Evolutionary conservation across 177 flowering plant genomes (phyloP), one percentile per base, ranked within the genome.

Genomic region (Telopea speciosissima): DNA sequence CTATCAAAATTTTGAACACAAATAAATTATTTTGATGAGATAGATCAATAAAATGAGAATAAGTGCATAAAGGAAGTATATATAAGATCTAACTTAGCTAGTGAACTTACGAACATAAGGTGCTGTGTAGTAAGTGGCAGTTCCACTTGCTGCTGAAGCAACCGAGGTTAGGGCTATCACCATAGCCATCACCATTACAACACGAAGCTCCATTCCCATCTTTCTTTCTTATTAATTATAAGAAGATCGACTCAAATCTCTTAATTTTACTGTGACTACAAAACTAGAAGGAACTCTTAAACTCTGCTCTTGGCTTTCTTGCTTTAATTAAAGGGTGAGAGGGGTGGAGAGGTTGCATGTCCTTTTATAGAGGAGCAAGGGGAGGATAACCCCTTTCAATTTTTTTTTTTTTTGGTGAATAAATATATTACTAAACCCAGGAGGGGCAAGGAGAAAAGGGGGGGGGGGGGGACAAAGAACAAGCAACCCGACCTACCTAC

Each of bases 51-150:
- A 13, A 12, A 12, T 49, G 54, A 1, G n/a, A 44, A 13, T 44
- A 44, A 44, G 49, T n/a, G n/a, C n/a, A n/a, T n/a, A n/a, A n/a
- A n/a, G n/a, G n/a, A n/a, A n/a, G n/a, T n/a, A n/a, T n/a, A n/a
- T n/a, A n/a, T n/a, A n/a, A n/a, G n/a, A n/a, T n/a, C n/a, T n/a
- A n/a, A n/a, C n/a, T n/a, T n/a, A n/a, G n/a, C n/a, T n/a, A n/a
- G n/a, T n/a, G 31, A 28, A 28, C 65, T 62, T 19, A 62, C 65
- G 65, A 62, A 62, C 24, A 13, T 62, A 62, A 62, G 65, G 65
- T n/a, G 65, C 17, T 1, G 65, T 62, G 17, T 62, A 62, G 65
- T 25, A 62, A 13, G 65, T 62, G 33, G 65, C 33, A 62, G 36
- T 62, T 62, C 65, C 65, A 1, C 40, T 3, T 25, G 26, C 25